Conservation (phyloP, 1,284 basidiomycete species). For the Sporisorium reilianum region DNA sequence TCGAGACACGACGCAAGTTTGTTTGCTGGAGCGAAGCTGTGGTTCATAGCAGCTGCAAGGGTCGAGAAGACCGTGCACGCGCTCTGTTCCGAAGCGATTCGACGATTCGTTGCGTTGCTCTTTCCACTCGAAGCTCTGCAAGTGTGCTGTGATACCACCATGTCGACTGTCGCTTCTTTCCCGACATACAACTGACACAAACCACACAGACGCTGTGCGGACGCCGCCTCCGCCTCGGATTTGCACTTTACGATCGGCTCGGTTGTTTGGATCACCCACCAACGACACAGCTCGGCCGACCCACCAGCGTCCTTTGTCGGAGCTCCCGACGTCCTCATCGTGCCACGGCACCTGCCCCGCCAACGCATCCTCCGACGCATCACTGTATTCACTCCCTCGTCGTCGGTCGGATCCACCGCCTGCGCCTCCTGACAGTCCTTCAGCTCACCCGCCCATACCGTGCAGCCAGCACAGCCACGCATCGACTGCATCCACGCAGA, state of each 20-base stretch:
- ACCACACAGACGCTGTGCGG: neutral
- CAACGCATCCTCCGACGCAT: neutral
- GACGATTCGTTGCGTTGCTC: neutral
- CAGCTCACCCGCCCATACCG: too few species aligned
- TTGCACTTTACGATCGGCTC: neutral
- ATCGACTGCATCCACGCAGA: neutral
- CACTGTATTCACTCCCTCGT: slow-evolving; percentile 1
- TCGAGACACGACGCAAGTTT: neutral
- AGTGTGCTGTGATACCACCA: neutral
- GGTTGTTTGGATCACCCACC: neutral
- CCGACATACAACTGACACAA: neutral
- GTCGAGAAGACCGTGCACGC: neutral
- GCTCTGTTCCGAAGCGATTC: too few species aligned
- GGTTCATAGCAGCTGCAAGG: too few species aligned
- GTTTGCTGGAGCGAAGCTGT: slow-evolving; percentile 4
- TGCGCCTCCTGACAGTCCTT: too few species aligned
- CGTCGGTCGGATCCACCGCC: neutral
- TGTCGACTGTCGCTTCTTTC: neutral
- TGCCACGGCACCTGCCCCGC: neutral
- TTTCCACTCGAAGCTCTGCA: neutral
- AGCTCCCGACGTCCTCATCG: neutral
- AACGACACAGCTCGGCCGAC: slow-evolving; percentile 1
- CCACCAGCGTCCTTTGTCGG: neutral
- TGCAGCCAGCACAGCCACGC: neutral
- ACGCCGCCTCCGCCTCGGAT: neutral